Evolutionary conservation across 2,329 filamentous ascomycete genomes (phyloP).

Genomic region (Beauveria scarabaeidicola): DNA sequence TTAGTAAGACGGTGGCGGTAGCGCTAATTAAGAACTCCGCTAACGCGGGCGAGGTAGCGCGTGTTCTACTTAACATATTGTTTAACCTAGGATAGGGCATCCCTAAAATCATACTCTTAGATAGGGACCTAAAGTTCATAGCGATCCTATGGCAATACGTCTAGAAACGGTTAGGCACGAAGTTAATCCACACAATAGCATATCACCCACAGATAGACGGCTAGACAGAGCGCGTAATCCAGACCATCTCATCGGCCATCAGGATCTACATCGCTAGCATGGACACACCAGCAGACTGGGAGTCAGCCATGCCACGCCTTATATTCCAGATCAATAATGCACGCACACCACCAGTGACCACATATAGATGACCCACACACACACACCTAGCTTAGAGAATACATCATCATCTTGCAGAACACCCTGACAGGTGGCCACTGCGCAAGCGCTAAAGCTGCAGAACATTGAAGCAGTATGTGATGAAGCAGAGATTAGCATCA

Average conservation of each 20-base stretch:
- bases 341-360: no score
- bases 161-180: background rate
- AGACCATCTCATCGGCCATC: background rate
- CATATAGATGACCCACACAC: no score
- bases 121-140: background rate
- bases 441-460: conserved; percentile 3
- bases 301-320: background rate
- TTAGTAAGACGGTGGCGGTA: no score
- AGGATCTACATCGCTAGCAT: background rate
- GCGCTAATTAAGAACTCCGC: no score
- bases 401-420: background rate
- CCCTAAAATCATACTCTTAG: background rate
- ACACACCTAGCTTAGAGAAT: no score
- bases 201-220: background rate
- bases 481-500: background rate
- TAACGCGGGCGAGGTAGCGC: no score
- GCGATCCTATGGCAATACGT: no score
- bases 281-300: background rate
- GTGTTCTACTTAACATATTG: no score
- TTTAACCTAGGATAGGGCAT: no score
- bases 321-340: background rate
- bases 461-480: background rate
- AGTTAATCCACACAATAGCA: background rate
- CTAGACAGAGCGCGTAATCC: background rate
- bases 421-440: background rate